Percentiles rank a stretch among this genome's conserved stretches.
These are phyloP conservation scores for Ampelocalamus luodianensis DNA, from an alignment of 176 grass and related monocot genomes.

Conservation along the genomic window DNA sequence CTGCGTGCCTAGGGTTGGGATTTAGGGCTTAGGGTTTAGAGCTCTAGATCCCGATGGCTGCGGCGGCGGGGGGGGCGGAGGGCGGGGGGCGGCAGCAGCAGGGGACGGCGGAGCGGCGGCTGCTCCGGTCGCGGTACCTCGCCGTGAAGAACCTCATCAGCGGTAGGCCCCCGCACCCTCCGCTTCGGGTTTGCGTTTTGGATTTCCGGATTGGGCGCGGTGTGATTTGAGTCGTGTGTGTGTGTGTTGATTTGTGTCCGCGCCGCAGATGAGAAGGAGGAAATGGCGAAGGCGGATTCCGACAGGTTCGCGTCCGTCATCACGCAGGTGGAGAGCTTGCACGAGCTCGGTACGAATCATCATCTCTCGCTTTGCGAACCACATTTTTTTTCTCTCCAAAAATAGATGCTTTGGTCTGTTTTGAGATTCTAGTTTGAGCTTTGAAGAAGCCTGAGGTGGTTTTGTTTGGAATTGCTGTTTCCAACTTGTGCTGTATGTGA, in stretches of 20 bases:
- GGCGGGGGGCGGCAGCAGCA: constrained; percentile 20
- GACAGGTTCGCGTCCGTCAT: constrained; percentile 75
- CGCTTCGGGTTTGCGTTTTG: neutral
- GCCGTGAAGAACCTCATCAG: constrained; percentile 78
- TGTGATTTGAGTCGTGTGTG: neutral
- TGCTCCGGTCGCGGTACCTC: constrained; percentile 76
- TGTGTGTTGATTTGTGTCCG: neutral
- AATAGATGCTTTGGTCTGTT: neutral
- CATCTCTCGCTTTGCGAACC: neutral
- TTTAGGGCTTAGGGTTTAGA: neutral
- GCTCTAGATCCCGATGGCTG: constrained; percentile 30
- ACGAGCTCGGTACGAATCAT: constrained; percentile 66
- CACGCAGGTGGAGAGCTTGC: constrained; percentile 77
- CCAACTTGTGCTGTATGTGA: neutral
- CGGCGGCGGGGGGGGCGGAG: constrained; percentile 3
- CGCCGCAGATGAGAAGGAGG: constrained; percentile 79
- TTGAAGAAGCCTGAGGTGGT: neutral
- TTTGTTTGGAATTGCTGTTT: neutral
- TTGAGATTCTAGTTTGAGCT: neutral
- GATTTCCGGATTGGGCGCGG: neutral
- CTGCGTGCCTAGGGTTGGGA: constrained; percentile 18
- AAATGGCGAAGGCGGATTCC: constrained; percentile 63
- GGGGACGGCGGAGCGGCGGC: constrained; percentile 57
- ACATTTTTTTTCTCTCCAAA: neutral
- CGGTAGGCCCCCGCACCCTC: constrained; percentile 45